Evolutionary conservation across 2,329 filamentous ascomycete species (phyloP), one percentile per base, ranked within the genome.

Genomic region (Cladosporium sp.): DNA sequence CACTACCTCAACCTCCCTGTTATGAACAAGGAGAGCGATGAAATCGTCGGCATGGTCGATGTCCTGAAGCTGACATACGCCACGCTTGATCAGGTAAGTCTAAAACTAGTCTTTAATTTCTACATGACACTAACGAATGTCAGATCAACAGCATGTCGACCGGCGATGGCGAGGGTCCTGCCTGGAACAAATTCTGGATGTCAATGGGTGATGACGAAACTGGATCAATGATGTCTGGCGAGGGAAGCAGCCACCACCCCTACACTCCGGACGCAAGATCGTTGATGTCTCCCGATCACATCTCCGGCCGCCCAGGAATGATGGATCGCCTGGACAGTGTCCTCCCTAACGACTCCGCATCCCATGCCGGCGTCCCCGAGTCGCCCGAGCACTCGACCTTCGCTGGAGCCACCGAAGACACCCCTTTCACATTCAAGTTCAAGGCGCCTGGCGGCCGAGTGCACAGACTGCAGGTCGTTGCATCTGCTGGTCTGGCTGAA

Each of bases 161-260:
- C 62, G 87, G 87, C 50, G 94, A 97, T 76, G 92, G 88, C 72
- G 95, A 99, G 80, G 95, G 95, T 0, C 95, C 95, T 5, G 95
- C 95, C 7, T 99, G 95, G 95, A 98, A 97, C 83, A 99, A 98
- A 80, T 99, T 99, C 82, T 99, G 95, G 95, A 84, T 98, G 71
- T 98, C 95, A 0, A 89, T 99, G 73, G 88, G 98, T 78, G 88
- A 96, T 73, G 88, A 96, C 73, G 94, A 97, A 78, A 94, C 93
- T 16, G 95, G 98, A 79, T 99, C 95, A 2, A 90, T 97, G 85
- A 89, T 98, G 78, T 99, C 95, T 67, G 95, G 93, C 67, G 92
- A 96, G 65, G 91, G 90, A 58, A 91, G 91, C 74, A 89, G 89
- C 74, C 89, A 91, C 72, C 82, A 72, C 77, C 88, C 83, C 73